Conservation (phyloP, 495 filamentous ascomycete species). For the Xanthoparmelia taractica region DNA sequence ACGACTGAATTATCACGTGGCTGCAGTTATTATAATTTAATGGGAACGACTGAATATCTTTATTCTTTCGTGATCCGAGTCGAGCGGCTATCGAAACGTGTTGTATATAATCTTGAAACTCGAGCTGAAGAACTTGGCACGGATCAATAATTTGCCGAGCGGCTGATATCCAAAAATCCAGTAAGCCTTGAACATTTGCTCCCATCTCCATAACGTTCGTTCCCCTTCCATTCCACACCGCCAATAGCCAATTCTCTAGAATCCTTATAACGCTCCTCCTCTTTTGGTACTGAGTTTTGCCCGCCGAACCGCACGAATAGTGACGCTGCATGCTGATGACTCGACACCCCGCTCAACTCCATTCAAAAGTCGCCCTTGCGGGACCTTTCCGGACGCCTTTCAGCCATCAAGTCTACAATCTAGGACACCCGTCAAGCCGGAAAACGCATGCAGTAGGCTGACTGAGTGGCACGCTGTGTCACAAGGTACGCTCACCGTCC, state of each 20-base stretch:
- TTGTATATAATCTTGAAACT: background rate
- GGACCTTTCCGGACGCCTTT: background rate
- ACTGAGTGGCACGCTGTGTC: background rate
- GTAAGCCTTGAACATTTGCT: no score
- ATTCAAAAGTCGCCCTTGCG: background rate
- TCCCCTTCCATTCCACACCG: background rate
- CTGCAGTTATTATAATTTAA: background rate
- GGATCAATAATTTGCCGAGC: slow-evolving; percentile 1
- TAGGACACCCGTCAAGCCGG: background rate
- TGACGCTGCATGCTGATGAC: background rate
- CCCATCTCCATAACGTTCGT: background rate
- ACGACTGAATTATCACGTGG: background rate
- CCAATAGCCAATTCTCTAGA: background rate
- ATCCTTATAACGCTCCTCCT: background rate
- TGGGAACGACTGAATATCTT: background rate
- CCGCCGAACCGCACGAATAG: background rate
- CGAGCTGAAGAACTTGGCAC: background rate
- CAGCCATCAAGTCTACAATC: background rate
- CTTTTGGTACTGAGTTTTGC: background rate
- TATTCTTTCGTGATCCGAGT: background rate
- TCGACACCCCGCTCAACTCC: background rate
- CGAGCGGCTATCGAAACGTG: background rate
- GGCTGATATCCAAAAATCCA: background rate
- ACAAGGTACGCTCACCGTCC: background rate
- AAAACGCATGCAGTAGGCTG: background rate